Evolutionary conservation across 2,329 filamentous ascomycete genomes (phyloP), one percentile per base, ranked within the genome.

Genomic region (Leptosphaerulina australis): DNA sequence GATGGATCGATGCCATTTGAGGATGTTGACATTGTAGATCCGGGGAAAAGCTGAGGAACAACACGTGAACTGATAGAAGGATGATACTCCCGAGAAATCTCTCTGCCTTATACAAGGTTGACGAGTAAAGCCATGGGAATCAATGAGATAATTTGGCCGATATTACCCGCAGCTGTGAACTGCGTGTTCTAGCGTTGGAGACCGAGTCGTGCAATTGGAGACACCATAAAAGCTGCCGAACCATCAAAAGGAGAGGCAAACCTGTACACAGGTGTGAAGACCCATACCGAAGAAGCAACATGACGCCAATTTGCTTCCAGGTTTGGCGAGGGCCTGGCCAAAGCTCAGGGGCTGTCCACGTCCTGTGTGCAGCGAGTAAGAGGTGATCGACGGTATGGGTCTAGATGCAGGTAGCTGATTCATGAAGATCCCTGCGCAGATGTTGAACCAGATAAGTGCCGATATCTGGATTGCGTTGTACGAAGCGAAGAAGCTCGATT

Each of bases 1-100:
- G 20, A 38, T 2, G 50, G 53, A 47, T 58, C 46, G 11, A 53
- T 41, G 12, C n/a, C 8, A 12, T n/a, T 21, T 5, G 31, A 20
- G 4, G 38, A 15, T 9, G 21, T n/a, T 4, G 38, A 31, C 38
- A 41, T 41, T 7, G 26, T 29, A 14, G 9, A 21, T 21, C 4
- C 2, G 15, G 17, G 4, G 10, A 9, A 21, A 7, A 2, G 4
- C 3, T 17, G 8, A n/a, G 17, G 7, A n/a, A 34, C 17, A 21
- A 21, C 2, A 34, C 9, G 9, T 14, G 21, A 3, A 3, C 9
- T n/a, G 7, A 34, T n/a, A 11, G 4, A 20, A 17, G 17, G 17
- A 11, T 6, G 7, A 20, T n/a, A 21, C 9, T 9, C n/a, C 3
- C 7, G 17, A 12, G 15, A 14, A 21, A 5, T 3, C 10, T 33